These are phyloP conservation scores for Sugiyamaella novakii DNA, from an alignment of 1,139 yeast genomes.

Conservation along the genomic window DNA sequence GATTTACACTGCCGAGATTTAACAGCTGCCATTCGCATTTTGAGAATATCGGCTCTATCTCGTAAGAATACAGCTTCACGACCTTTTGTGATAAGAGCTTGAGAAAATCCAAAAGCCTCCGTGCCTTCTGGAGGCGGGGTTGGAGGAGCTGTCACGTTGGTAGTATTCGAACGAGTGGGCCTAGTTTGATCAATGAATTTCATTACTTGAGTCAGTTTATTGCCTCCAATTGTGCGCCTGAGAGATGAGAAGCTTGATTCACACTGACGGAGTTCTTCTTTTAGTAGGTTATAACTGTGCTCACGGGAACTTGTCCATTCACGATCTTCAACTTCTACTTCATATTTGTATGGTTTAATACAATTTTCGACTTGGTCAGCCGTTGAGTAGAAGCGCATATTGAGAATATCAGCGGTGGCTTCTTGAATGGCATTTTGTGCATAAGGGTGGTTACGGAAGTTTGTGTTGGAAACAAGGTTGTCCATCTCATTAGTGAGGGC, in stretches of 20 bases:
- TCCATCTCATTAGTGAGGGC: slow-evolving; percentile 78
- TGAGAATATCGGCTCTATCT: slow-evolving; percentile 71
- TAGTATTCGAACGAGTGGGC: slow-evolving; percentile 30
- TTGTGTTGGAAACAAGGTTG: slow-evolving; percentile 69
- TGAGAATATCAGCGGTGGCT: slow-evolving; percentile 79
- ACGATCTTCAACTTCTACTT: slow-evolving; percentile 91
- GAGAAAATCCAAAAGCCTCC: slow-evolving; percentile 78
- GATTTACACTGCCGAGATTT: slow-evolving; percentile 75
- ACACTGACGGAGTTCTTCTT: slow-evolving; percentile 86
- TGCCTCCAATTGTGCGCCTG: slow-evolving; percentile 74
- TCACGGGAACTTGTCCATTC: slow-evolving; percentile 88
- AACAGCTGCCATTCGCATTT: slow-evolving; percentile 74
- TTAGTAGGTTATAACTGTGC: slow-evolving; percentile 69
- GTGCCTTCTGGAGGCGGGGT: slow-evolving; percentile 36
- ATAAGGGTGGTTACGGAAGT: slow-evolving; percentile 78
- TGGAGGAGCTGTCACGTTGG: not conserved
- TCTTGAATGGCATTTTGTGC: slow-evolving; percentile 80
- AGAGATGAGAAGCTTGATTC: slow-evolving; percentile 63
- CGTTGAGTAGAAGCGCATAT: slow-evolving; percentile 80
- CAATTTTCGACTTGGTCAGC: slow-evolving; percentile 99
- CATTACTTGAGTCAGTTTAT: slow-evolving; percentile 81
- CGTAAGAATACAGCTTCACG: slow-evolving; percentile 79
- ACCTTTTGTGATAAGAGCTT: slow-evolving; percentile 68
- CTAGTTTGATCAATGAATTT: slow-evolving; percentile 61
- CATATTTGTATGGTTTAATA: slow-evolving; percentile 95